Conservation (phyloP, 129 eudicot species). For the Oenanthe sinensis region DNA sequence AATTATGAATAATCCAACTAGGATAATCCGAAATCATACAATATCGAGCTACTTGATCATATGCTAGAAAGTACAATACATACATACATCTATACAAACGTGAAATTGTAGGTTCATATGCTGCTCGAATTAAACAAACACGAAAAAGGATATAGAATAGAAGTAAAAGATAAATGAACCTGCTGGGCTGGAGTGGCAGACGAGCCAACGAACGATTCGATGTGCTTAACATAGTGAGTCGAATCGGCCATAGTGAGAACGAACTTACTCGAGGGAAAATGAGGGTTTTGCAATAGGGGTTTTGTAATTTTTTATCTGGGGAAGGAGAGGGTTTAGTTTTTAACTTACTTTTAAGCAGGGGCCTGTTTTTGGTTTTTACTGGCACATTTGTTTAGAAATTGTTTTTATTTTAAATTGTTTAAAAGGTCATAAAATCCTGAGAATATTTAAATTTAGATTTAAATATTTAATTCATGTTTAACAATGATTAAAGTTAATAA, state of each 20-base stretch:
- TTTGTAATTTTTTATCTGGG: background rate
- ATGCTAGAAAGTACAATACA: background rate
- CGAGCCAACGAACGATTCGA: conserved; percentile 64
- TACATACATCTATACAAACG: too few relatives aligned
- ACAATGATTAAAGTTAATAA: too few relatives aligned
- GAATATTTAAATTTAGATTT: too few relatives aligned
- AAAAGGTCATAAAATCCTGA: too few relatives aligned
- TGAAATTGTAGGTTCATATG: background rate
- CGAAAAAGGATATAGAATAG: background rate
- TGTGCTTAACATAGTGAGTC: conserved; percentile 33
- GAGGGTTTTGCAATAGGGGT: conserved; percentile 13
- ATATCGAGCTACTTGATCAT: background rate
- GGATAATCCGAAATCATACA: background rate
- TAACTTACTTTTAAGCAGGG: too few relatives aligned
- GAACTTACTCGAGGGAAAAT: background rate
- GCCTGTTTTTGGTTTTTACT: too few relatives aligned
- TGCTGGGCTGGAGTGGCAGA: conserved; percentile 59
- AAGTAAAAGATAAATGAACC: conserved; percentile 25
- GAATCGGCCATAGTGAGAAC: conserved; percentile 24
- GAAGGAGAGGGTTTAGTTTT: too few relatives aligned
- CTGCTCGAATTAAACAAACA: background rate
- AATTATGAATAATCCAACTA: background rate
- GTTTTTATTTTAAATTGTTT: too few relatives aligned
- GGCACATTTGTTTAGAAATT: too few relatives aligned
- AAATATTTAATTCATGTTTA: too few relatives aligned